These are phyloP conservation scores for Yamadazyma atlantica DNA, from an alignment of 1,139 yeast species.

Conservation along the genomic window DNA sequence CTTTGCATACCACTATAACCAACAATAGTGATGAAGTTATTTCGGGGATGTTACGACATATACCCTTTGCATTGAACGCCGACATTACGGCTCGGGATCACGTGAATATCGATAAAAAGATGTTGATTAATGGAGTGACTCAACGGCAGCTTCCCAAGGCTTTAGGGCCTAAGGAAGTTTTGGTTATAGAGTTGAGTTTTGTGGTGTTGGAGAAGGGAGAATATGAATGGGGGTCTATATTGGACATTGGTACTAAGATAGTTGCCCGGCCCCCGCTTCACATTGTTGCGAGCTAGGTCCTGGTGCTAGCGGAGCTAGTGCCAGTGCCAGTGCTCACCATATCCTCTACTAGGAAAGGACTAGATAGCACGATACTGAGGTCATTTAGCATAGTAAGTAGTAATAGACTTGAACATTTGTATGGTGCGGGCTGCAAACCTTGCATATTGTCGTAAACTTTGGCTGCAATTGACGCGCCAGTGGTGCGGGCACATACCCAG, in stretches of 20 bases:
- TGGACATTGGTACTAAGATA: conserved; percentile 47
- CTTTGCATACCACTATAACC: conserved; percentile 42
- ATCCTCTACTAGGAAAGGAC: too few species aligned
- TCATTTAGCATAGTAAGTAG: too few species aligned
- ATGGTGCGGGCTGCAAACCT: too few species aligned
- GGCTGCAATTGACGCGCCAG: too few species aligned
- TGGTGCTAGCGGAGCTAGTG: neutral
- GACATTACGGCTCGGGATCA: conserved; percentile 15
- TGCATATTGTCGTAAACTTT: too few species aligned
- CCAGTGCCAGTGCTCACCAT: too few species aligned
- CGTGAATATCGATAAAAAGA: conserved; percentile 47
- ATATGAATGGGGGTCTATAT: conserved; percentile 74
- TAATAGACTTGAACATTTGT: too few species aligned
- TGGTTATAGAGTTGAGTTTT: conserved; percentile 46
- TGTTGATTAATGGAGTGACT: conserved; percentile 62
- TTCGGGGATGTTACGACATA: conserved; percentile 63
- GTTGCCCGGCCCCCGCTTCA: conserved; percentile 35
- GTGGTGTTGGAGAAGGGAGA: conserved; percentile 69
- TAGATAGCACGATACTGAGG: too few species aligned
- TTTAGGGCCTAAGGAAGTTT: conserved; percentile 32
- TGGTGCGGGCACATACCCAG: too few species aligned
- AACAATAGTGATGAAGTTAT: conserved; percentile 43
- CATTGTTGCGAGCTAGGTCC: conserved; percentile 21
- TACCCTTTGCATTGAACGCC: conserved; percentile 49
- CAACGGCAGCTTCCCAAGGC: conserved; percentile 49